Conservation (phyloP, 139 green algal genomes). For the Pseudopediastrum boryanum region DNA sequence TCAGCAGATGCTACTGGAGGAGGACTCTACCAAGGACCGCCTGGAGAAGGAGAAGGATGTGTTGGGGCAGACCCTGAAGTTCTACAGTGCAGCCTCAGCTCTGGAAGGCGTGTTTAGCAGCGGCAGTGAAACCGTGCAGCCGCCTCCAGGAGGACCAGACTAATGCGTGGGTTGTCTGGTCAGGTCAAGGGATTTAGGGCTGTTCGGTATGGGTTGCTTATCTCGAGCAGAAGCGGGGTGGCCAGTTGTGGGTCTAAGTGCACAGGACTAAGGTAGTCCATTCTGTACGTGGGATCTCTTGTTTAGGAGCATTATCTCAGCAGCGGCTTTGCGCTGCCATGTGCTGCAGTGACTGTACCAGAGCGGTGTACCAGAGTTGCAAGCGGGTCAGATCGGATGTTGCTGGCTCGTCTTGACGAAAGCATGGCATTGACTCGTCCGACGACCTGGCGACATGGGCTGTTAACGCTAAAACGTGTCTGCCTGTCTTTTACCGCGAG, state of each 20-base stretch:
- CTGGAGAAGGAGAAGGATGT: slow-evolving; percentile 60
- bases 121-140: slow-evolving; percentile 11
- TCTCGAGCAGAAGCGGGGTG: neutral
- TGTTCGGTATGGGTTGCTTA: neutral
- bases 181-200: no score
- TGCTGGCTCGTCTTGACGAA: no score
- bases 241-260: neutral
- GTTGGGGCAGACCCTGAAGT: slow-evolving; percentile 57
- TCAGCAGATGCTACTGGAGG: slow-evolving; percentile 60
- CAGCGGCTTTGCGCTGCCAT: neutral
- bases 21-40: slow-evolving; percentile 53
- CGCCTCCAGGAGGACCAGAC: slow-evolving; percentile 28
- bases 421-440: no score
- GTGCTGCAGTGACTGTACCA: neutral
- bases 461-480: no score
- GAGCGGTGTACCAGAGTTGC: no score
- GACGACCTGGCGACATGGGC: no score
- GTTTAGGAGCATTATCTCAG: neutral
- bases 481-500: no score
- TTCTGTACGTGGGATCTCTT: neutral
- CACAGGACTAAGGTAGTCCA: neutral
- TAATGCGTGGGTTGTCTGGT: no score
- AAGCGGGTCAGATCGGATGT: no score
- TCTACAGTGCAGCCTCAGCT: slow-evolving; percentile 54
- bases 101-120: slow-evolving; percentile 48